Conservation (phyloP, 2,329 filamentous ascomycete species). For the Fusarium anguioides region DNA sequence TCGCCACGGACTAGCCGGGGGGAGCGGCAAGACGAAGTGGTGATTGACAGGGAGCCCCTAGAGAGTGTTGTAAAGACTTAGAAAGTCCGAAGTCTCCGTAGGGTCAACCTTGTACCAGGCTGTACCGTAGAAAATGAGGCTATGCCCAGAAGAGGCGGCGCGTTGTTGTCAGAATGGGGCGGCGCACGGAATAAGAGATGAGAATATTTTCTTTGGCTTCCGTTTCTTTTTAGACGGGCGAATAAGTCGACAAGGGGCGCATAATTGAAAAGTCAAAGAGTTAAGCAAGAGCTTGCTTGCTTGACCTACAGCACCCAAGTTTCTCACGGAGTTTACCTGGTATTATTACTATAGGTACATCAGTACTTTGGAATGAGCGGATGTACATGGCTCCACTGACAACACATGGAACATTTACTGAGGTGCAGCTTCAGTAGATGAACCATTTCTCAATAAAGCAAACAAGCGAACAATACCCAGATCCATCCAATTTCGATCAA, state of each 20-base stretch:
- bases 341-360: no score
- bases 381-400: constrained; percentile 25
- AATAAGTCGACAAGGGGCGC: not conserved
- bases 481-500: constrained; percentile 33
- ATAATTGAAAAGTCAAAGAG: not conserved
- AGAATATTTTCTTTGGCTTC: constrained; percentile 10
- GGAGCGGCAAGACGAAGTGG: constrained; percentile 31
- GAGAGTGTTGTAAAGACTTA: constrained; percentile 8
- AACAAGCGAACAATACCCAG: not conserved
- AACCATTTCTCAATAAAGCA: not conserved
- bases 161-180: constrained; percentile 30
- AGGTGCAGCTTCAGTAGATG: constrained; percentile 3
- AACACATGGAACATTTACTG: not conserved
- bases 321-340: not conserved
- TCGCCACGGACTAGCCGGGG: constrained; percentile 43
- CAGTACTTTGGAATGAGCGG: constrained; percentile 11
- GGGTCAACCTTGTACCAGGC: constrained; percentile 12
- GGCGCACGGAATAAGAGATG: constrained; percentile 17
- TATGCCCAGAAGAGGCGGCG: constrained; percentile 27
- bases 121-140: constrained; percentile 28
- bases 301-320: no score
- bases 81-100: constrained; percentile 34
- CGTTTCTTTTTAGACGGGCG: not conserved
- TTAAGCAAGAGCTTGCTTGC: not conserved
- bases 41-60: constrained; percentile 38